phyloP scores from a whole-genome alignment of 2,329 filamentous ascomycete genomes.

The Remersonia thermophila region DNA sequence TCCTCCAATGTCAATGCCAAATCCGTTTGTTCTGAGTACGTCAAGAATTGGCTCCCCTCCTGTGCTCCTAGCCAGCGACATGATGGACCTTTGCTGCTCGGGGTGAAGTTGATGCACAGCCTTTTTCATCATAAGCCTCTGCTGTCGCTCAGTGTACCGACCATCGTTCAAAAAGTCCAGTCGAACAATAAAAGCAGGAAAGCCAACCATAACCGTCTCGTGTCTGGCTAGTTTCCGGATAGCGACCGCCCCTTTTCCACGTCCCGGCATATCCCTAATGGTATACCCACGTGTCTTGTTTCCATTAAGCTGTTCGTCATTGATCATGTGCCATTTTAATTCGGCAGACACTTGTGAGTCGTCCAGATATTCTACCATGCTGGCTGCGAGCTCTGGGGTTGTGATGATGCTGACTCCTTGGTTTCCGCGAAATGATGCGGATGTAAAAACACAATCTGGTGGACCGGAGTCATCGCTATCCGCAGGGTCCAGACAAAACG shows the following conservation, averaged over 20 bases:
- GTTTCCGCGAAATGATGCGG: slow-evolving; percentile 12
- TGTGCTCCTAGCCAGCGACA: slow-evolving; percentile 12
- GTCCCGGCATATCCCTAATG: slow-evolving; percentile 13
- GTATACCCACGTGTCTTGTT: slow-evolving; percentile 5
- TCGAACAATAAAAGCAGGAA: slow-evolving; percentile 15
- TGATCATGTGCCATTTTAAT: slow-evolving; percentile 7
- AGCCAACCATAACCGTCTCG: slow-evolving; percentile 15
- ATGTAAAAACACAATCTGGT: slow-evolving; percentile 18
- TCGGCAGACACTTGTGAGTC: slow-evolving; percentile 11
- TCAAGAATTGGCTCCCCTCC: slow-evolving; percentile 14
- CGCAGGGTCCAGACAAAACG: slow-evolving; percentile 10
- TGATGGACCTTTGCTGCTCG: slow-evolving; percentile 10
- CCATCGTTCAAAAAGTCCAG: slow-evolving; percentile 14
- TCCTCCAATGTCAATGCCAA: slow-evolving; percentile 18
- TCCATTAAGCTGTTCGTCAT: not conserved
- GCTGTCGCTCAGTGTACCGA: slow-evolving; percentile 5
- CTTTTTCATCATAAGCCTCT: slow-evolving; percentile 11
- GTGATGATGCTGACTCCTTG: slow-evolving; percentile 19
- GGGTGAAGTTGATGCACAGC: slow-evolving; percentile 13
- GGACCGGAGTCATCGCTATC: slow-evolving; percentile 2
- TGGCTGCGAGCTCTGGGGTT: slow-evolving; percentile 15
- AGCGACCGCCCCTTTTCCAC: slow-evolving; percentile 17
- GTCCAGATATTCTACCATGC: slow-evolving; percentile 13
- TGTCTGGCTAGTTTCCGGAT: slow-evolving; percentile 10
- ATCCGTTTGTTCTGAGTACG: slow-evolving; percentile 18